Conservation (phyloP, 2,329 filamentous ascomycete genomes). For the Fusarium avenaceum region DNA sequence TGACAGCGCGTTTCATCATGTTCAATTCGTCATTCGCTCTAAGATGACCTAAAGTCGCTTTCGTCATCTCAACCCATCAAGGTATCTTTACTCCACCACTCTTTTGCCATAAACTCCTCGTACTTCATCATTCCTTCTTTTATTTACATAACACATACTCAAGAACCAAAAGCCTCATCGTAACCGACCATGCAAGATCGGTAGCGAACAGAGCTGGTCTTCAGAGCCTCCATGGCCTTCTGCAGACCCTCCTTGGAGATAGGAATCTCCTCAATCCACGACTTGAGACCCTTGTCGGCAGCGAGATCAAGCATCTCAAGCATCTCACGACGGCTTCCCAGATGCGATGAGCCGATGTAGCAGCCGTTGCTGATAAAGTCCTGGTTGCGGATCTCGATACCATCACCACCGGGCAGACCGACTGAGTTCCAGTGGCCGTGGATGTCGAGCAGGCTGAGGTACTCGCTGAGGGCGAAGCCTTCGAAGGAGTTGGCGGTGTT, state of each 20-base stretch:
- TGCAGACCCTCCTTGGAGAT: constrained; percentile 80
- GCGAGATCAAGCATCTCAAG: constrained; percentile 79
- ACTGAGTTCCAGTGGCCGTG: constrained; percentile 85
- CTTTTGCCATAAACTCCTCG: constrained; percentile 20
- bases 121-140: constrained; percentile 11
- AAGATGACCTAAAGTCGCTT: background rate
- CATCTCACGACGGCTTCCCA: constrained; percentile 78
- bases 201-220: constrained; percentile 79
- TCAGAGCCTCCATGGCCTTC: constrained; percentile 76
- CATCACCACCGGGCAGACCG: constrained; percentile 81
- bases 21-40: constrained; percentile 31
- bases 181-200: constrained; percentile 81
- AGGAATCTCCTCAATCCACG: constrained; percentile 80
- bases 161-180: constrained; percentile 74
- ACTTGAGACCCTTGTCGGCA: constrained; percentile 75
- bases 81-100: constrained; percentile 38
- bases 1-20: background rate
- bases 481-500: constrained; percentile 79
- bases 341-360: constrained; percentile 77
- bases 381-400: constrained; percentile 79
- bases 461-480: constrained; percentile 76
- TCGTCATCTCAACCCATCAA: constrained; percentile 42
- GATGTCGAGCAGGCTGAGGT: constrained; percentile 84
- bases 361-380: constrained; percentile 81
- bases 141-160: constrained; percentile 12